Base-by-base conservation (phyloP, 768 basidiomycete species). In the Chalciporus sphaerocephalus region DNA sequence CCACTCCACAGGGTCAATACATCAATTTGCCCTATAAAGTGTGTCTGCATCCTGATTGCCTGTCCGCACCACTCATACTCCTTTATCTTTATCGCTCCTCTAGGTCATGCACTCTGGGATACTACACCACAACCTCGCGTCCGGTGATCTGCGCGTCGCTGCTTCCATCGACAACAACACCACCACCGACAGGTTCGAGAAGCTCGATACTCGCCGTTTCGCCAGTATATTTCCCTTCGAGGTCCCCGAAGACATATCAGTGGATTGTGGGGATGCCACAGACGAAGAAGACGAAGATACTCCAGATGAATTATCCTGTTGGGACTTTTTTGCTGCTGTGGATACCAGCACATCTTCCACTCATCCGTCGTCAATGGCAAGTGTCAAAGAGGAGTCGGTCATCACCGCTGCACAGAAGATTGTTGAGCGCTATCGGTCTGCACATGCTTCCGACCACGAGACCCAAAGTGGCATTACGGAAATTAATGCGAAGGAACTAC, bases 161-260 rank as follows among this genome's bases (percentile, higher is more conserved):
- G 25, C 44, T 15, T 42, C 23, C 21, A 4, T 20, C 44, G 18
- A 33, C 21, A 21, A 38, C 6, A 47, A 48, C 40, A 43, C 33
- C 37, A 30, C 25, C 27, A 18, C 35, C 15, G 24, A 33, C 24
- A 44, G 35, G 15, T 34, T 36, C 16, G 6, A n/a, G n/a, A 44
- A 42, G 11, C 44, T 38, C 13, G 55, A 65, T 9, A 61, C 54
- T 40, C 61, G 65, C 25, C 60, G 65, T 28, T 65, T 60, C 30
- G 65, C 51, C 2, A 16, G 36, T 16, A 46, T 65, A 39, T 55
- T 65, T 30, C 40, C 53, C 33, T 17, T 35, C 6, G 50, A 60
- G 15, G 35, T 34, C 11, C 44, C 42, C 27, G 46, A 43, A 18
- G 23, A 21, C 6, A 7, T 46, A 20, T 44, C 48, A 27, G 27